Conservation (phyloP, 2,329 filamentous ascomycete species). For the Botryosphaeria dothidea region DNA sequence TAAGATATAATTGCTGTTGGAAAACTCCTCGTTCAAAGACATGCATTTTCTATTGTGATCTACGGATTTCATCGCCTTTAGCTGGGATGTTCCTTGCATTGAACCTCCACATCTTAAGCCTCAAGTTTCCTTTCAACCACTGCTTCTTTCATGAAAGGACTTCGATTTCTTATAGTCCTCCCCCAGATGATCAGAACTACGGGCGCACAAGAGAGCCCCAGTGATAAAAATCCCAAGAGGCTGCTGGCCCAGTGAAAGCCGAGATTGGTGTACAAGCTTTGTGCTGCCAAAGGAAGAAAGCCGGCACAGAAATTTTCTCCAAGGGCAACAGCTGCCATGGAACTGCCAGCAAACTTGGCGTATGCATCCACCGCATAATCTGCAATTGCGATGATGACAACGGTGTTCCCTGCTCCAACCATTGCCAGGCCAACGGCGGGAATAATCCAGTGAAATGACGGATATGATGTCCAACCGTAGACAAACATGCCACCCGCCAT, state of each 20-base stretch:
- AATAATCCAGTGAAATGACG: constrained; percentile 48
- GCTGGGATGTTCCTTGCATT: no score
- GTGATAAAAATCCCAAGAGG: constrained; percentile 46
- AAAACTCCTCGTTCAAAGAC: no score
- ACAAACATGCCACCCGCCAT: constrained; percentile 52
- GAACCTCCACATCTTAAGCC: no score
- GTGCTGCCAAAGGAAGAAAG: constrained; percentile 50
- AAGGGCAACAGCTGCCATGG: constrained; percentile 50
- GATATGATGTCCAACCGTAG: constrained; percentile 52
- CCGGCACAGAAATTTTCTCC: constrained; percentile 52
- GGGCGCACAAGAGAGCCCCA: constrained; percentile 47
- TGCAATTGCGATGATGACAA: constrained; percentile 47
- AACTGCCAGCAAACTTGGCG: constrained; percentile 51
- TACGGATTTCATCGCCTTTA: no score
- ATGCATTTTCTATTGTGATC: no score
- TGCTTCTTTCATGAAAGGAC: constrained; percentile 41
- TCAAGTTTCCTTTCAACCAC: constrained; percentile 15
- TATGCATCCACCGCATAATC: constrained; percentile 55
- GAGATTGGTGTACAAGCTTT: constrained; percentile 49
- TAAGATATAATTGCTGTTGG: no score
- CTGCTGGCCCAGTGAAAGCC: constrained; percentile 54
- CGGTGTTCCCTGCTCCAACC: constrained; percentile 52
- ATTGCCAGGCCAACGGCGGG: constrained; percentile 50
- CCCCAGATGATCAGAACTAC: constrained; percentile 47
- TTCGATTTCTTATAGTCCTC: constrained; percentile 39